A percentile compares a stretch with the other conserved stretches of the same genome.
These are phyloP conservation scores for Penicillium soppii DNA, from an alignment of 495 filamentous ascomycete species.

Conservation along the genomic window DNA sequence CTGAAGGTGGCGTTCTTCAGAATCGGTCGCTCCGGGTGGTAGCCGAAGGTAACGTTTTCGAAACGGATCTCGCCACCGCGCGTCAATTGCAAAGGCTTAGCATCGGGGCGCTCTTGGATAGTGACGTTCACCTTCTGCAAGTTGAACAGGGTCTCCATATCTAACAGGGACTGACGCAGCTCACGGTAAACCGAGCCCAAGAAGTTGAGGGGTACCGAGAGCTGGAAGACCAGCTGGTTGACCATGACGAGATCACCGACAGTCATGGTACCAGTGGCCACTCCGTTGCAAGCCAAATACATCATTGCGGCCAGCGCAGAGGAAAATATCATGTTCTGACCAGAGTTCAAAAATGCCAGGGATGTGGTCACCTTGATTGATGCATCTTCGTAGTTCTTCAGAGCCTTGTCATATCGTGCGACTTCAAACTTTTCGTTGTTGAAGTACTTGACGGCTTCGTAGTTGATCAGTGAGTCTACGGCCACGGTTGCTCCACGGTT, in stretches of 20 bases:
- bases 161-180: constrained; percentile 86
- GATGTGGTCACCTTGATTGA: constrained; percentile 97
- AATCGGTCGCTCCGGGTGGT: constrained; percentile 83
- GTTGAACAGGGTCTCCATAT: constrained; percentile 99
- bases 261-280: constrained; percentile 74
- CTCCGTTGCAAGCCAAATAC: constrained; percentile 88
- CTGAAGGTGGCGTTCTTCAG: constrained; percentile 80
- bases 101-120: constrained; percentile 71
- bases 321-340: constrained; percentile 98
- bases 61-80: constrained; percentile 88
- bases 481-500: constrained; percentile 94
- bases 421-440: constrained; percentile 97
- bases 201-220: constrained; percentile 95
- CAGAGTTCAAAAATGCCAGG: constrained; percentile 88
- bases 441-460: constrained; percentile 99
- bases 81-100: constrained; percentile 66
- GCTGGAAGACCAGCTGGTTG: constrained; percentile 97
- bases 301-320: constrained; percentile 96
- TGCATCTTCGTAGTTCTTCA: constrained; percentile 84
- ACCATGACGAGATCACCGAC: constrained; percentile 99
- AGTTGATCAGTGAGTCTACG: constrained; percentile 95
- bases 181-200: constrained; percentile 94
- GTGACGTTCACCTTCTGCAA: constrained; percentile 96
- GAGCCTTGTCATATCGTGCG: constrained; percentile 81
- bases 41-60: constrained; percentile 94